These are phyloP conservation scores for Harringtonia lauricola DNA, from an alignment of 2,329 filamentous ascomycete genomes.

Conservation along the genomic window DNA sequence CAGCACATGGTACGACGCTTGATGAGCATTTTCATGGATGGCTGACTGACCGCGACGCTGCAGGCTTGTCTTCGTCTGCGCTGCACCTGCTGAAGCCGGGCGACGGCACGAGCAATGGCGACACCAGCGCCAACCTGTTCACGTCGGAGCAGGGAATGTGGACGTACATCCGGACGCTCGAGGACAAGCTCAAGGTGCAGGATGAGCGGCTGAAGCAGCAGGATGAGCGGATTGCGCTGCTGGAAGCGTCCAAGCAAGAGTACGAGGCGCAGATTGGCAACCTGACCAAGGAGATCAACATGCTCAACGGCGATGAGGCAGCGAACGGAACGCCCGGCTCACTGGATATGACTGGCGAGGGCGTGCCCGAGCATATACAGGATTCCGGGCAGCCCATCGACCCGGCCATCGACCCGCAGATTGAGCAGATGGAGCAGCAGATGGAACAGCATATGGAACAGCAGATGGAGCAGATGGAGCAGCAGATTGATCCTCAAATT, in stretches of 20 bases:
- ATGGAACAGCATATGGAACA: constrained; percentile 1
- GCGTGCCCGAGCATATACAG: not conserved
- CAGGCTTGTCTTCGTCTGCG: not conserved
- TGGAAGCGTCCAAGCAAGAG: constrained; percentile 28
- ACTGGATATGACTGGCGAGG: not conserved
- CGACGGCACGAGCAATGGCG: constrained; percentile 31
- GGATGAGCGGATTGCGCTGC: constrained; percentile 15
- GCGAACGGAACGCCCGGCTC: too few species aligned
- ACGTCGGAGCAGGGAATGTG: constrained; percentile 54
- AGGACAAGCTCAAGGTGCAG: constrained; percentile 42
- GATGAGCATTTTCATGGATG: too few species aligned
- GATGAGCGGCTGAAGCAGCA: constrained; percentile 27
- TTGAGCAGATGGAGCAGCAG: not conserved
- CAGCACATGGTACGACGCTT: too few species aligned
- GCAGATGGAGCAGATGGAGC: not conserved
- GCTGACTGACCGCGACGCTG: too few species aligned
- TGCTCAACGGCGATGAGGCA: constrained; percentile 9
- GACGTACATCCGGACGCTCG: constrained; percentile 61
- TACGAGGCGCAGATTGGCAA: constrained; percentile 25
- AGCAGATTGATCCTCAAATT: not conserved
- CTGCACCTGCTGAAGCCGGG: not conserved
- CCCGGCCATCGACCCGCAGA: not conserved
- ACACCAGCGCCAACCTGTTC: constrained; percentile 58
- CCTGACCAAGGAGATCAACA: constrained; percentile 23
- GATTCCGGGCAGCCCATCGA: not conserved